These are phyloP conservation scores for Boletus coccyginus DNA, from an alignment of 768 basidiomycete genomes.

Conservation along the genomic window DNA sequence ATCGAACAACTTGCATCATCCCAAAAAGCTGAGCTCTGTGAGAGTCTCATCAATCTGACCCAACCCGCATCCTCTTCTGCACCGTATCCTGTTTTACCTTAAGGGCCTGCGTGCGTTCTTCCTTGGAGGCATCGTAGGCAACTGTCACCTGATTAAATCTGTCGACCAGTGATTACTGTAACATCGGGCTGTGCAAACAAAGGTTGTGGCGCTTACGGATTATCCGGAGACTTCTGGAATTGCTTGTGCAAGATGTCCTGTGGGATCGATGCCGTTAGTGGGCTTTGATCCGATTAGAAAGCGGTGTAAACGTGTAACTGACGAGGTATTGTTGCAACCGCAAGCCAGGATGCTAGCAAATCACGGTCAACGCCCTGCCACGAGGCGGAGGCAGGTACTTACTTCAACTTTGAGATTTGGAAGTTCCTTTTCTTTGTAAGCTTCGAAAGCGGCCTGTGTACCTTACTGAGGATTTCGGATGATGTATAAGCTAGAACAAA, in stretches of 20 bases:
- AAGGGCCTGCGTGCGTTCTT: conserved; percentile 77
- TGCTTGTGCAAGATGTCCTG: conserved; percentile 88
- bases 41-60: conserved; percentile 3
- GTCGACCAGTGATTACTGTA: conserved; percentile 1
- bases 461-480: conserved; percentile 2
- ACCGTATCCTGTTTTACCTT: conserved; percentile 63
- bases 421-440: conserved; percentile 84
- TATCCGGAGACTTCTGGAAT: conserved; percentile 96
- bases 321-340: conserved; percentile 89
- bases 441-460: conserved; percentile 82
- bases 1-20: not conserved
- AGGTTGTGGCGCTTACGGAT: conserved; percentile 60
- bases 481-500: not conserved
- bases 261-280: conserved; percentile 3
- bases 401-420: conserved; percentile 78
- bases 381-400: conserved; percentile 16
- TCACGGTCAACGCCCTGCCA: conserved; percentile 10
- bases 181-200: conserved; percentile 6
- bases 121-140: conserved; percentile 83
- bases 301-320: conserved; percentile 10
- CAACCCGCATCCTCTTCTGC: conserved; percentile 59
- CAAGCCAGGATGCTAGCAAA: conserved; percentile 75
- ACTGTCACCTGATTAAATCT: conserved; percentile 85
- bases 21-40: not conserved
- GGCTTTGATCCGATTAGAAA: not conserved